Conservation (phyloP, 805 yeast species). For the Cyberlindnera lachancei region DNA sequence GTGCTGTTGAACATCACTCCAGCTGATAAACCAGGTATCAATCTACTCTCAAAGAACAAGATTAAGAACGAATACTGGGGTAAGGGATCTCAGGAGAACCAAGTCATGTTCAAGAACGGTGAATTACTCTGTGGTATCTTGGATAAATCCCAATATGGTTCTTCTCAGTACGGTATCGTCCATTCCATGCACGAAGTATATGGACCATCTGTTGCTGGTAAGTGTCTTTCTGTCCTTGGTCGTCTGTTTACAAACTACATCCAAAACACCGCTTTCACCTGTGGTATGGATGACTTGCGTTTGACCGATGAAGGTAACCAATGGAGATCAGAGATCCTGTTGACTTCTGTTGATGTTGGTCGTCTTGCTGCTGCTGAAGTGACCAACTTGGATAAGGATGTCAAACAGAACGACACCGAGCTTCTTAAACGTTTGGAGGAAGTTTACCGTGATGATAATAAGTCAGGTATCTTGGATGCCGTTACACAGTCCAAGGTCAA, state of each 20-base stretch:
- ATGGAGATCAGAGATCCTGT: constrained; percentile 80
- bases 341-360: constrained; percentile 75
- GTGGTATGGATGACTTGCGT: constrained; percentile 99
- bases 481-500: constrained; percentile 91
- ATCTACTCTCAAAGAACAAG: constrained; percentile 76
- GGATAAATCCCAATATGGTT: constrained; percentile 98
- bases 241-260: constrained; percentile 91
- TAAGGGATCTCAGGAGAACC: constrained; percentile 71
- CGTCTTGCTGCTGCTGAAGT: constrained; percentile 92
- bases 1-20: constrained; percentile 85
- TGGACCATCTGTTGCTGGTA: constrained; percentile 87
- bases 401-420: constrained; percentile 57
- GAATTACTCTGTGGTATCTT: constrained; percentile 85
- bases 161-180: constrained; percentile 92
- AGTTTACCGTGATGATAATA: constrained; percentile 86
- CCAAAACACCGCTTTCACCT: constrained; percentile 88
- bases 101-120: constrained; percentile 81
- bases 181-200: constrained; percentile 95
- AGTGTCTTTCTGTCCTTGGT: constrained; percentile 85
- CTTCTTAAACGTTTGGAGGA: constrained; percentile 86
- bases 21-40: constrained; percentile 81
- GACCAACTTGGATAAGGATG: constrained; percentile 59
- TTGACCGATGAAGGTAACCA: constrained; percentile 85
- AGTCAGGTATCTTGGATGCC: constrained; percentile 91
- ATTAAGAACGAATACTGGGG: constrained; percentile 96